Conservation (phyloP, 139 green algal genomes). For the Astrephomene gubernaculifera region DNA sequence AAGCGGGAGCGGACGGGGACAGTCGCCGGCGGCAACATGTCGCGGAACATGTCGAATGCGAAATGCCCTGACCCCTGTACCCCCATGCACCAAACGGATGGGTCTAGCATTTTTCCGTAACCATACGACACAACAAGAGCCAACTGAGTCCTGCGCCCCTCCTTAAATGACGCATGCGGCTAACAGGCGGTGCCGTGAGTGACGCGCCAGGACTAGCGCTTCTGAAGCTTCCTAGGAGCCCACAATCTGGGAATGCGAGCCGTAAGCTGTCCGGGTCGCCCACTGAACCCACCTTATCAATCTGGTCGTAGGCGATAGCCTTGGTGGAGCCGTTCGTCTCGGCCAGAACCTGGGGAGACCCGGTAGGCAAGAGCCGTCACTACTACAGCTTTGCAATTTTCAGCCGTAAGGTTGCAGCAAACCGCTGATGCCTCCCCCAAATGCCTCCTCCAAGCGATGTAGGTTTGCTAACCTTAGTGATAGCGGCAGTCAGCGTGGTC, state of each 20-base stretch:
- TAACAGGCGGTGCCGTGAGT: background rate
- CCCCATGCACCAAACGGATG: background rate
- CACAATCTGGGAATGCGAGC: background rate
- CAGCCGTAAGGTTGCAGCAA: background rate
- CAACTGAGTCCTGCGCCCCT: background rate
- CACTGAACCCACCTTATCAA: slow-evolving; percentile 89
- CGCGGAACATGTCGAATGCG: background rate
- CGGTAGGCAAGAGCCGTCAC: background rate
- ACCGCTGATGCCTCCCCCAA: background rate
- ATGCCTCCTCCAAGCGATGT: background rate
- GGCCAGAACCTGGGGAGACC: slow-evolving; percentile 80
- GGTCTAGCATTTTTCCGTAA: background rate
- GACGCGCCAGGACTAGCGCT: background rate
- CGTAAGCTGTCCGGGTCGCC: background rate
- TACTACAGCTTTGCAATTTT: background rate
- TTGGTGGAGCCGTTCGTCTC: slow-evolving; percentile 85
- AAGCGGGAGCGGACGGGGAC: background rate
- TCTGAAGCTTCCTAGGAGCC: background rate
- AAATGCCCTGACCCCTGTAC: background rate
- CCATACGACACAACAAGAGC: background rate
- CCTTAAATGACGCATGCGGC: background rate
- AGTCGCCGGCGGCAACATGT: background rate
- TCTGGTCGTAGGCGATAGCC: slow-evolving; percentile 94
- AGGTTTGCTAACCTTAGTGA: slow-evolving; percentile 82
- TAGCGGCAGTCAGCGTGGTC: slow-evolving; percentile 97